These are phyloP conservation scores for Bretschneidera sinensis DNA, from an alignment of 345 rosid species.

Conservation along the genomic window DNA sequence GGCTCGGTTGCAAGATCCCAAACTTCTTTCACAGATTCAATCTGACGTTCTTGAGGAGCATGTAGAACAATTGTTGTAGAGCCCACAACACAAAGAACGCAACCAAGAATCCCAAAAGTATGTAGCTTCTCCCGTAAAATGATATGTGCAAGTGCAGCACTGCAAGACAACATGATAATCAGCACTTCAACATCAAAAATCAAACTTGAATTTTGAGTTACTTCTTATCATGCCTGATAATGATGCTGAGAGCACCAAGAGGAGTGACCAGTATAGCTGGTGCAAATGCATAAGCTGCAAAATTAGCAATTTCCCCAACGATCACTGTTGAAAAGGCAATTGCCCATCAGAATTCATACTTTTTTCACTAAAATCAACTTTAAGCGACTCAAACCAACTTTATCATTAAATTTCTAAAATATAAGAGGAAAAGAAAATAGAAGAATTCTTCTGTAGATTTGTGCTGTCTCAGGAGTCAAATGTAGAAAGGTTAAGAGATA, in stretches of 20 bases:
- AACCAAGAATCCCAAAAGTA: conserved; percentile 90
- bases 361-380: no score
- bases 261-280: conserved; percentile 98
- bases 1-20: conserved; percentile 99
- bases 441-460: no score
- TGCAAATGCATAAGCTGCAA: conserved; percentile 97
- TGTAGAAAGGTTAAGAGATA: no score
- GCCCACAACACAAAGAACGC: conserved; percentile 92
- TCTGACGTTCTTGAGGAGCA: conserved; percentile 94
- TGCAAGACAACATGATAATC: conserved; percentile 41
- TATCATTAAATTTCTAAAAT: no score
- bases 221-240: conserved; percentile 76
- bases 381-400: no score
- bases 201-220: conserved; percentile 10
- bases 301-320: conserved; percentile 94
- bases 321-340: conserved; percentile 45
- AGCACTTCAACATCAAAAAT: no score
- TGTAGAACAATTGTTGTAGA: conserved; percentile 91
- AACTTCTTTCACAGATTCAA: conserved; percentile 79
- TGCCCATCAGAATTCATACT: no score
- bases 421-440: no score
- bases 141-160: conserved; percentile 90
- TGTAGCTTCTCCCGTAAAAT: conserved; percentile 80
- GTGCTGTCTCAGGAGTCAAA: no score
- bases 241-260: conserved; percentile 96